A percentile compares a stretch with the other conserved stretches of the same genome.
Evolutionary conservation across 2,329 filamentous ascomycete species (phyloP).

Genomic region (Karstenula rhodostoma): DNA sequence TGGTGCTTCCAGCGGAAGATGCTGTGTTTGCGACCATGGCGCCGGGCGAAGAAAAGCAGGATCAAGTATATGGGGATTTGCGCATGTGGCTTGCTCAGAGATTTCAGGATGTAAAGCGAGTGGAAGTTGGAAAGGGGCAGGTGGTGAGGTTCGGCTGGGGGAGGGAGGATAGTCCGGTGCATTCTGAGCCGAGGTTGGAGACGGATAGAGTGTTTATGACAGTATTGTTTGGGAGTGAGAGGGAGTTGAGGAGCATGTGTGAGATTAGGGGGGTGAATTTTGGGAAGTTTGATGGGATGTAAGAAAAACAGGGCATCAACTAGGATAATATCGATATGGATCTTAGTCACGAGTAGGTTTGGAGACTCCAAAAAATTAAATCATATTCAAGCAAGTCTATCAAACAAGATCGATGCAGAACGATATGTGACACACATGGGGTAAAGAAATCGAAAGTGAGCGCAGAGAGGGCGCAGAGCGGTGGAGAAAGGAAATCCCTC

Average conservation of each 20-base stretch:
- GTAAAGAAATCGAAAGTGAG: too few relatives aligned
- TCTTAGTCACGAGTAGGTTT: neutral
- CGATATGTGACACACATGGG: too few relatives aligned
- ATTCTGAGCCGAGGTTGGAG: slow-evolving; percentile 19
- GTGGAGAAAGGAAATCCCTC: neutral
- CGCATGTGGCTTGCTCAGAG: slow-evolving; percentile 13
- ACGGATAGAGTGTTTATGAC: slow-evolving; percentile 22
- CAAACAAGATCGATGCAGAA: too few relatives aligned
- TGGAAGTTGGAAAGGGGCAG: neutral
- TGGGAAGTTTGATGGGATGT: slow-evolving; percentile 2
- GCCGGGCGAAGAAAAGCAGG: neutral
- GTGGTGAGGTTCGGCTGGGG: slow-evolving; percentile 21
- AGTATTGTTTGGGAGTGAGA: slow-evolving; percentile 20
- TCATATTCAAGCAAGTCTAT: too few relatives aligned
- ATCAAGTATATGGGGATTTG: slow-evolving; percentile 4
- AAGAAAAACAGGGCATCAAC: too few relatives aligned
- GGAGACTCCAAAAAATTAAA: neutral
- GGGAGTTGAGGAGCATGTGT: slow-evolving; percentile 16
- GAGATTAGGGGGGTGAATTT: slow-evolving; percentile 9
- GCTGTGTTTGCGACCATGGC: slow-evolving; percentile 3
- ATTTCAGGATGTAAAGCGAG: slow-evolving; percentile 6
- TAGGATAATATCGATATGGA: too few relatives aligned
- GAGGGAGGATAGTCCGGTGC: slow-evolving; percentile 20
- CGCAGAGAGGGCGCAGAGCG: neutral
- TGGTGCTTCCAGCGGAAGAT: slow-evolving; percentile 4